These are phyloP conservation scores for Fraxinus floribunda DNA, from an alignment of 305 asterid genomes.

Conservation along the genomic window DNA sequence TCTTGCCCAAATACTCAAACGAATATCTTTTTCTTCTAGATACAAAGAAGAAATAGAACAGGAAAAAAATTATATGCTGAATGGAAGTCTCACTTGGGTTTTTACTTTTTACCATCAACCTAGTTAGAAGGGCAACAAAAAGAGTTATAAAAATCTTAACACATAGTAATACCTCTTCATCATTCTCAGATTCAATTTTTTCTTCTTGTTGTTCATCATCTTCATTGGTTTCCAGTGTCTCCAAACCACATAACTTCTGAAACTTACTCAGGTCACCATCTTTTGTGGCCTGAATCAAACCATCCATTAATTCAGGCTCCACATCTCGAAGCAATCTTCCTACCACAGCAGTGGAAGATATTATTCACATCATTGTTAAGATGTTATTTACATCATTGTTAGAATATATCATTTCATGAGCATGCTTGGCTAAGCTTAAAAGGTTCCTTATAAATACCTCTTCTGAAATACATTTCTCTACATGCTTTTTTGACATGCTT, in stretches of 20 bases:
- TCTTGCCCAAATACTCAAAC: neutral
- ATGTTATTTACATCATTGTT: slow-evolving; percentile 13
- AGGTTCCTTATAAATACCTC: neutral
- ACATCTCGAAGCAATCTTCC: slow-evolving; percentile 81
- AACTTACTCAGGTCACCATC: slow-evolving; percentile 69
- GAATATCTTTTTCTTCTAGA: neutral
- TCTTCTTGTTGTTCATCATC: slow-evolving; percentile 23
- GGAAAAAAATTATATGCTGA: neutral
- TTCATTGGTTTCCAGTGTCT: slow-evolving; percentile 23
- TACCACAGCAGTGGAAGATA: slow-evolving; percentile 33
- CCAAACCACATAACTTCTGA: slow-evolving; percentile 24
- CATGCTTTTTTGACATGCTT: neutral
- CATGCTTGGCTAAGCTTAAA: neutral
- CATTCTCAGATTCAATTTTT: neutral
- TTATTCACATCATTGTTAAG: slow-evolving; percentile 9
- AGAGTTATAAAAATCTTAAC: neutral
- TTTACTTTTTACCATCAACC: neutral
- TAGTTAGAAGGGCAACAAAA: neutral
- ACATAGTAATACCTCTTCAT: slow-evolving; percentile 36
- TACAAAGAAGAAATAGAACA: neutral
- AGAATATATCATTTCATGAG: neutral
- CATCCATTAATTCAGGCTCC: slow-evolving; percentile 80
- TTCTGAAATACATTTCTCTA: neutral
- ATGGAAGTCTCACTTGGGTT: neutral
- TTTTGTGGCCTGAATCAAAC: slow-evolving; percentile 73